Base-by-base conservation (phyloP, 1,139 yeast genomes). In the Candida sp. region DNA sequence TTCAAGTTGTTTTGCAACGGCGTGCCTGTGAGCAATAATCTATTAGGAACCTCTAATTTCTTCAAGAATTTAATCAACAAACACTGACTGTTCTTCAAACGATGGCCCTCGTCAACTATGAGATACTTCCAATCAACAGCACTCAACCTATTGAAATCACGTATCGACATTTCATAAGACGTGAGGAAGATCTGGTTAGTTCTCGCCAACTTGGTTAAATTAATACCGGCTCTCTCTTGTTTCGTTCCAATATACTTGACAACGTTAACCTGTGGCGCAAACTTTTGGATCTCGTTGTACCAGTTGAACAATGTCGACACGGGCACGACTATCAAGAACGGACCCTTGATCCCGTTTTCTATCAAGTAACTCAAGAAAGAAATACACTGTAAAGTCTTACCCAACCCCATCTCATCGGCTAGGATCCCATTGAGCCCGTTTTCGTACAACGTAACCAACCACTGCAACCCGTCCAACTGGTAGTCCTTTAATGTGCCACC, bases 401-500 rank as follows among this genome's bases (percentile, higher is more conserved):
- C 98, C 40, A 92, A 73, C 0, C 98, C 98, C 98, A 93, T 94
- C 67, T 93, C 98, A 68, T 94, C 98, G 0, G 98, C 98, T 31
- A 94, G 72, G 34, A 94, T 92, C 3, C 99, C 99, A 68, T 94
- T 94, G 33, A 94, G 75, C 0, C 98, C 99, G 67, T 94, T 94
- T 65, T 93, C 96, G 65, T 88, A 94, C 31, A 94, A 73, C 0
- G 97, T 88, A 9, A 86, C 81, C 47, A 94, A 72, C 98, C 98
- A 94, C 58, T 90, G 93, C 51, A 93, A 79, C 0, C 98, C 99
- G 50, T 89, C 94, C 28, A 91, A 66, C 67, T 94, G 99, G 63
- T 94, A 93, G 32, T 85, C 88, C 62, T 92, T 90, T 74, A 94
- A 73, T 0, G 62, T 63, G 28, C 91, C 90, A 8, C 94, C 94